Evolutionary conservation across 306 rosid species (phyloP).

Genomic region (Medicago ruthenica): DNA sequence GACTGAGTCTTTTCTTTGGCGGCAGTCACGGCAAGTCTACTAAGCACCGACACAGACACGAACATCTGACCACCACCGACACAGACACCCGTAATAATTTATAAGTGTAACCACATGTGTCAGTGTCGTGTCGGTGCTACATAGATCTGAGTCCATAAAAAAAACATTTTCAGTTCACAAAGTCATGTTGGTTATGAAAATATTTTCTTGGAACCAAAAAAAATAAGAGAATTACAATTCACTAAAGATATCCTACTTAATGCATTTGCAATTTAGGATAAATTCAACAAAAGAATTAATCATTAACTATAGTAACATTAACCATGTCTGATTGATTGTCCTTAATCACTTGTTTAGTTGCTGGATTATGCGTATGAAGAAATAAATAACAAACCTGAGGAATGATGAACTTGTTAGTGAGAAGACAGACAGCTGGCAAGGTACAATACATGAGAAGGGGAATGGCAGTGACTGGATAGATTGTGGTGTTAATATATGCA

Average conservation of each 20-base stretch:
- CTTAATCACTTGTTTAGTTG: constrained; percentile 6
- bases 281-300: too few relatives aligned
- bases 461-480: constrained; percentile 87
- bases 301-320: too few relatives aligned
- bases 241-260: not conserved
- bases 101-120: too few relatives aligned
- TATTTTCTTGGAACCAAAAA: not conserved
- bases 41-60: too few relatives aligned
- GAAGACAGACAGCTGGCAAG: constrained; percentile 94
- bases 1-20: too few relatives aligned
- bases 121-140: too few relatives aligned
- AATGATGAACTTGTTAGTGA: constrained; percentile 95
- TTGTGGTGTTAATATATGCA: constrained; percentile 94
- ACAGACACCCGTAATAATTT: too few relatives aligned
- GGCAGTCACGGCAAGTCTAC: too few relatives aligned
- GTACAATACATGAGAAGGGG: constrained; percentile 95
- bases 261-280: not conserved
- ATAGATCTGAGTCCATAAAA: too few relatives aligned
- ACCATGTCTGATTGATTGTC: not conserved
- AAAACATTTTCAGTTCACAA: too few relatives aligned
- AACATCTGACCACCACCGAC: too few relatives aligned
- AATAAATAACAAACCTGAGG: constrained; percentile 78
- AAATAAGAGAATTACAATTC: not conserved
- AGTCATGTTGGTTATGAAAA: too few relatives aligned
- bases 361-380: constrained; percentile 8